phyloP scores from a whole-genome alignment of 106 monocot genomes.

The Acorus calamus region DNA sequence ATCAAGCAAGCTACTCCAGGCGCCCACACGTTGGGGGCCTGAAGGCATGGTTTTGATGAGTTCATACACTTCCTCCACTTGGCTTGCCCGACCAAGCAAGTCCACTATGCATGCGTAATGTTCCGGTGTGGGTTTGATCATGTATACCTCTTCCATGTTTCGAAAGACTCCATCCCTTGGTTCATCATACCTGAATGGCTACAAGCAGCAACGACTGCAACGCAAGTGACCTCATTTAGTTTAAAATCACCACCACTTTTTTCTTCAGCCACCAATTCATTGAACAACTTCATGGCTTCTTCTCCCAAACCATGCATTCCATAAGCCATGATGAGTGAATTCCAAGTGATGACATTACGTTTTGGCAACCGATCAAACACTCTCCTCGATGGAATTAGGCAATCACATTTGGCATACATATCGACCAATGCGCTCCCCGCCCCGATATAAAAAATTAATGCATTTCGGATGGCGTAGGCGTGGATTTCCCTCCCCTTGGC shows the following conservation, averaged over 20 bases:
- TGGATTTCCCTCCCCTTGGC: constrained; percentile 85
- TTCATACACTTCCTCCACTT: constrained; percentile 43
- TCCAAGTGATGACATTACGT: constrained; percentile 72
- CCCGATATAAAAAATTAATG: constrained; percentile 39
- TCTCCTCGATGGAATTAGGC: constrained; percentile 30
- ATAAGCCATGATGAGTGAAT: constrained; percentile 79
- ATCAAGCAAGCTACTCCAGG: constrained; percentile 85
- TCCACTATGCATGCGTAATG: constrained; percentile 81
- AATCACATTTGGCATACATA: constrained; percentile 83
- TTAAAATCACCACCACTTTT: constrained; percentile 29
- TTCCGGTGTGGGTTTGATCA: constrained; percentile 40
- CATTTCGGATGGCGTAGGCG: constrained; percentile 52
- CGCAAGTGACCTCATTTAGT: constrained; percentile 69
- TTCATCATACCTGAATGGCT: constrained; percentile 86
- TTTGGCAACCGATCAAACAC: constrained; percentile 58
- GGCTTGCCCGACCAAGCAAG: constrained; percentile 67
- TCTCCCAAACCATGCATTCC: constrained; percentile 81
- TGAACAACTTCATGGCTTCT: constrained; percentile 47
- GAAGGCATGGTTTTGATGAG: constrained; percentile 40
- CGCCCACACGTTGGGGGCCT: constrained; percentile 28
- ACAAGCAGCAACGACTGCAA: constrained; percentile 70
- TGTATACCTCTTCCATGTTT: constrained; percentile 29
- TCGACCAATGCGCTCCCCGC: constrained; percentile 88
- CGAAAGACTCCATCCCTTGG: constrained; percentile 54
- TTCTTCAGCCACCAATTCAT: constrained; percentile 29